Conservation (phyloP, 345 rosid species). For the Gossypium rotundifolium region DNA sequence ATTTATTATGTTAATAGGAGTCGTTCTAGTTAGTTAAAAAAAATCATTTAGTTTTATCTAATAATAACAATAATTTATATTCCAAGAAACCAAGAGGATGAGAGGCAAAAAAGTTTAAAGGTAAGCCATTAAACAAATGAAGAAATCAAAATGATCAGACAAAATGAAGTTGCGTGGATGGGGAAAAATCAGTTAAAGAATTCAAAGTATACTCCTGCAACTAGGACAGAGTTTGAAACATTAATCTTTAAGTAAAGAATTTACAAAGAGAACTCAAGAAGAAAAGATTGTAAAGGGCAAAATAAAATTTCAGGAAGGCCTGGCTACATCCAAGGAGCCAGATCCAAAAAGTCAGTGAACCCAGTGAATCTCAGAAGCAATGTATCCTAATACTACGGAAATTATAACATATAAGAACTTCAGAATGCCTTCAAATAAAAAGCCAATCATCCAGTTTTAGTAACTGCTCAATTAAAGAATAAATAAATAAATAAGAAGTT, state of each 20-base stretch:
- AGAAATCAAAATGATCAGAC: background rate
- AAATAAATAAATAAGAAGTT: constrained; percentile 17
- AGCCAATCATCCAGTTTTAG: background rate
- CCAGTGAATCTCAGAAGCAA: constrained; percentile 5
- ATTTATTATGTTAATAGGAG: background rate
- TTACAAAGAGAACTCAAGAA: background rate
- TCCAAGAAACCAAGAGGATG: background rate
- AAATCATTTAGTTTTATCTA: background rate
- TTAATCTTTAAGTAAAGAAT: background rate
- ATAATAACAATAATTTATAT: background rate
- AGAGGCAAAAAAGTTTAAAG: background rate
- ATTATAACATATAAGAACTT: constrained; percentile 6
- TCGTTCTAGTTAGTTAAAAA: background rate
- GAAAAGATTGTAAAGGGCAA: background rate
- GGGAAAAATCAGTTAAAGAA: background rate
- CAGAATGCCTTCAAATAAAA: background rate
- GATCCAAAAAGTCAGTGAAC: background rate
- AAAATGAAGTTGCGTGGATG: background rate
- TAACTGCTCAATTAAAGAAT: background rate
- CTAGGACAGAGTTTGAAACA: background rate
- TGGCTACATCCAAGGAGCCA: background rate
- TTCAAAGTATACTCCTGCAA: background rate
- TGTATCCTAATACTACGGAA: background rate
- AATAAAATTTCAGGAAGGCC: background rate
- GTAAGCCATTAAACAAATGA: background rate